These are phyloP conservation scores for Talaromyces funiculosus DNA, from an alignment of 2,329 filamentous ascomycete species.

Conservation along the genomic window DNA sequence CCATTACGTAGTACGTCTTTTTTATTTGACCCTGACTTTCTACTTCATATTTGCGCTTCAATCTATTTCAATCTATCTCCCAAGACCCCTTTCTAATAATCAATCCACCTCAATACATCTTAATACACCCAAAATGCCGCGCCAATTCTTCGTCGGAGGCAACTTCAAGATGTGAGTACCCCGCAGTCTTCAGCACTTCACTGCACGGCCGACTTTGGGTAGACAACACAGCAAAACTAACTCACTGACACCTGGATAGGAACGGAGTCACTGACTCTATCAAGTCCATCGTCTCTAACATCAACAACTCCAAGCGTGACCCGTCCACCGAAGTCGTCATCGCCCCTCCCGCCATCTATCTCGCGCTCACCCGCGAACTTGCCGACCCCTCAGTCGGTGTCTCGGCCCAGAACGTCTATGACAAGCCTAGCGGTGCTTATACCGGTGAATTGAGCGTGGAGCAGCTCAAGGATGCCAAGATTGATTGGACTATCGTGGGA, in stretches of 20 bases:
- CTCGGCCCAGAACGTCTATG: slow-evolving; percentile 92
- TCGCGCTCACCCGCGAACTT: slow-evolving; percentile 75
- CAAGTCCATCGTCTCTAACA: slow-evolving; percentile 80
- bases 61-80: not conserved
- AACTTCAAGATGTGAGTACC: slow-evolving; percentile 94
- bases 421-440: slow-evolving; percentile 94
- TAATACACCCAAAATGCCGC: slow-evolving; percentile 64
- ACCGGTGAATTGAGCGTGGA: slow-evolving; percentile 92
- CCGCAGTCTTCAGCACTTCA: slow-evolving; percentile 25
- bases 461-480: slow-evolving; percentile 82
- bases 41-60: not conserved
- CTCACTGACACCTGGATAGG: slow-evolving; percentile 49
- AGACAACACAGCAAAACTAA: not conserved
- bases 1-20: not conserved
- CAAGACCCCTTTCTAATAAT: not conserved
- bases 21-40: not conserved
- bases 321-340: slow-evolving; percentile 76
- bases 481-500: slow-evolving; percentile 86
- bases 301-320: slow-evolving; percentile 74
- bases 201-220: not conserved
- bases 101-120: not conserved
- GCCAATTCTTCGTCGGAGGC: slow-evolving; percentile 94
- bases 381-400: slow-evolving; percentile 73
- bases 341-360: slow-evolving; percentile 84
- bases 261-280: slow-evolving; percentile 89